Evolutionary conservation across 1,284 basidiomycete species (phyloP).

Genomic region (Laetiporus sulphureus): DNA sequence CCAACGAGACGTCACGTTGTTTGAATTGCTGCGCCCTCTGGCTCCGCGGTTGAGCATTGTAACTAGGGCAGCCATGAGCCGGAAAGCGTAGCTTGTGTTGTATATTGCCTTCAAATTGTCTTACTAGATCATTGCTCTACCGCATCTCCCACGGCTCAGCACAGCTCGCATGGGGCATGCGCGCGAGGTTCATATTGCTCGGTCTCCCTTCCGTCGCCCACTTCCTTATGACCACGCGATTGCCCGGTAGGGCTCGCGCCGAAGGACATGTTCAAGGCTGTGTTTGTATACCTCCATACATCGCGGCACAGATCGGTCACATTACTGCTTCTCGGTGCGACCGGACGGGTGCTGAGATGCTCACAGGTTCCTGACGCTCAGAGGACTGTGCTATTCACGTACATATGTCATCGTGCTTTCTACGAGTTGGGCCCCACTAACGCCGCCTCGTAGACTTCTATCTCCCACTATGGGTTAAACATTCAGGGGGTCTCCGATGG

Average conservation of each 20-base stretch:
- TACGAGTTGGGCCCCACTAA: neutral
- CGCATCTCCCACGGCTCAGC: conserved; percentile 17
- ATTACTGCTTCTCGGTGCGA: conserved; percentile 1
- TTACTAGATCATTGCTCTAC: conserved; percentile 26
- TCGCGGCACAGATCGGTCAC: conserved; percentile 12
- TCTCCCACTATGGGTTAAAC: conserved; percentile 21
- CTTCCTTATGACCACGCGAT: neutral
- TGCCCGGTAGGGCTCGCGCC: neutral
- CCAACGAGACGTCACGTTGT: too few species aligned
- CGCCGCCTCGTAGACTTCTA: conserved; percentile 14
- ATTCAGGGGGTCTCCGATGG: conserved; percentile 15
- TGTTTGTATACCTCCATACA: conserved; percentile 5
- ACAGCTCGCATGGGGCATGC: conserved; percentile 21
- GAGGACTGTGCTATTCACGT: conserved; percentile 10
- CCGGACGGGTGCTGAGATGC: neutral
- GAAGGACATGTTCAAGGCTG: neutral
- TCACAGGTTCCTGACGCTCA: conserved; percentile 1
- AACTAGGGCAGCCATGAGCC: too few species aligned
- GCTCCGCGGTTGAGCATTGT: too few species aligned
- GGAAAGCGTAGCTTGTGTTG: too few species aligned
- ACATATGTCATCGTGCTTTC: neutral
- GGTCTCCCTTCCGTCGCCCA: conserved; percentile 8
- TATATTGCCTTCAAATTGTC: too few species aligned
- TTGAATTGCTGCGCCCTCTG: too few species aligned
- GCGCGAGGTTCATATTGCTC: conserved; percentile 9